Conservation (phyloP, 345 rosid genomes). For the Punica granatum region DNA sequence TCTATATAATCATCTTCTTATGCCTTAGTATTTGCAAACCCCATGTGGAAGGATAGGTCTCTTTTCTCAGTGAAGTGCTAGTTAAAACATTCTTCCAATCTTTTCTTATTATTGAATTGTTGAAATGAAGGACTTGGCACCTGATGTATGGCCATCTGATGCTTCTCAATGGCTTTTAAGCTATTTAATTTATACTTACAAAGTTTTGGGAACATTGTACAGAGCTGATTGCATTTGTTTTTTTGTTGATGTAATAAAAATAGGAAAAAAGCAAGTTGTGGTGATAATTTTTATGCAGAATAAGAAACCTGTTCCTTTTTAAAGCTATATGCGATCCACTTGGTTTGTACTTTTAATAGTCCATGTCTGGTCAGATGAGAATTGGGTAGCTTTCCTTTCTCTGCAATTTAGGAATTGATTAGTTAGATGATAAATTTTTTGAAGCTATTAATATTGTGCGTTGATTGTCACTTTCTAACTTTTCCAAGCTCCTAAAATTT, state of each 20-base stretch:
- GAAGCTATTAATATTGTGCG: background rate
- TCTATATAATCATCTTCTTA: background rate
- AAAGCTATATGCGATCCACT: background rate
- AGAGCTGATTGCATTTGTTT: background rate
- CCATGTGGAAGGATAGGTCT: background rate
- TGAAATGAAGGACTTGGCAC: background rate
- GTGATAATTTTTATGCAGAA: background rate
- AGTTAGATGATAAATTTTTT: background rate
- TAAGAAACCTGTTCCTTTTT: background rate
- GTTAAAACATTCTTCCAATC: background rate
- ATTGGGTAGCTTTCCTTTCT: background rate
- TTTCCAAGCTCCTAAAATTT: background rate
- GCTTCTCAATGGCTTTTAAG: background rate
- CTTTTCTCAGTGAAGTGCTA: background rate
- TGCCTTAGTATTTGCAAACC: background rate
- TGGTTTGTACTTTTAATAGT: background rate
- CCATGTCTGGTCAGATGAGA: background rate
- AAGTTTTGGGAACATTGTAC: background rate
- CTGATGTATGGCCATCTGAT: background rate
- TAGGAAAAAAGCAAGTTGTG: background rate
- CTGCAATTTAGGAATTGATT: background rate
- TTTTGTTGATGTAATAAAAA: background rate
- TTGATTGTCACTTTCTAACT: conserved; percentile 7
- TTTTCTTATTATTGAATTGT: background rate
- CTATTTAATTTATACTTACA: background rate